Conservation (phyloP, 2,329 filamentous ascomycete genomes). For the Exophiala calicioides region DNA sequence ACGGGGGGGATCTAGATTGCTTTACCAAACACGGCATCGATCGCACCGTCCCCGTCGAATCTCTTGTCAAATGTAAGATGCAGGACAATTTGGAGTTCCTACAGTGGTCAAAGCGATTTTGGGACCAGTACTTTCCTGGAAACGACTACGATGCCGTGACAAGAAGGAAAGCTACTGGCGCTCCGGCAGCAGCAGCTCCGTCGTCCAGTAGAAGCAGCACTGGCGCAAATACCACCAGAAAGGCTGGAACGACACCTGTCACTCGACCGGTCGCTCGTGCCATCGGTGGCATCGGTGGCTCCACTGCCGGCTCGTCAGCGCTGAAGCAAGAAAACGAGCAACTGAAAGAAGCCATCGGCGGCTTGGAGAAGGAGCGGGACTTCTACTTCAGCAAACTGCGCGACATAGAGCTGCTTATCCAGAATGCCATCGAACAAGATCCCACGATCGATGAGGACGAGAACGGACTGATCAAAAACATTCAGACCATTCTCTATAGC, state of each 20-base stretch:
- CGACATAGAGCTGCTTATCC: constrained; percentile 92
- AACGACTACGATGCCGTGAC: constrained; percentile 92
- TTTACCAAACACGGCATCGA: constrained; percentile 88
- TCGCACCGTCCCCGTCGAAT: constrained; percentile 83
- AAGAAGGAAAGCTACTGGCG: constrained; percentile 75
- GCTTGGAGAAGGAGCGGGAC: constrained; percentile 92
- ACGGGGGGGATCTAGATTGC: no score
- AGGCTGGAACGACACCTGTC: constrained; percentile 61
- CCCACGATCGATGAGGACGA: constrained; percentile 94
- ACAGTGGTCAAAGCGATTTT: constrained; percentile 94
- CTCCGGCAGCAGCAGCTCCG: constrained; percentile 53
- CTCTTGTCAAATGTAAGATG: constrained; percentile 97
- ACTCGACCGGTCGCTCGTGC: constrained; percentile 35
- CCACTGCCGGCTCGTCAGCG: constrained; percentile 46
- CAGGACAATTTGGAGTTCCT: constrained; percentile 99
- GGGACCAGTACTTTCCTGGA: constrained; percentile 97
- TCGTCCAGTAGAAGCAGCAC: constrained; percentile 49
- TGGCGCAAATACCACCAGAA: constrained; percentile 52
- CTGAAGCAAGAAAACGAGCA: constrained; percentile 82
- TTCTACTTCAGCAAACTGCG: constrained; percentile 99
- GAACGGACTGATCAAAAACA: constrained; percentile 87
- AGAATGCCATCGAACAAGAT: constrained; percentile 88
- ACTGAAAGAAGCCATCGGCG: constrained; percentile 92
- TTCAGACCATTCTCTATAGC: constrained; percentile 95
- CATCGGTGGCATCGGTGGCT: constrained; percentile 34